Conservation (phyloP, 805 yeast genomes). For the Hagleromyces aurorensis region DNA sequence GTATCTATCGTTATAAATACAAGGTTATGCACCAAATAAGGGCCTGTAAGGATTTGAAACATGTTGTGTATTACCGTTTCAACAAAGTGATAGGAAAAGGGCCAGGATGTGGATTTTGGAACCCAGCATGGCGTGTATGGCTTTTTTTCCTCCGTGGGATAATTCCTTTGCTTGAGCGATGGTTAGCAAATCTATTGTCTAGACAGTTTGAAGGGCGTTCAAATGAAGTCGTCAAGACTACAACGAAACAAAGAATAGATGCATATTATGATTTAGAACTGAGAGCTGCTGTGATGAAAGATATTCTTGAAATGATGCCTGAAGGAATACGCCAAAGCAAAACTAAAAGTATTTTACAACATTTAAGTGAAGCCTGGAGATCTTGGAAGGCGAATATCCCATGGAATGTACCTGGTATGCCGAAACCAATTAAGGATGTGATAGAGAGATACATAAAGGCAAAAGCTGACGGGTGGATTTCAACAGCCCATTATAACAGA, state of each 20-base stretch:
- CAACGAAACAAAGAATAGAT: constrained; percentile 92
- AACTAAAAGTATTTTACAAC: constrained; percentile 82
- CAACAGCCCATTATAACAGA: constrained; percentile 87
- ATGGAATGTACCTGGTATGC: constrained; percentile 96
- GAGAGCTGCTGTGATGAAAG: constrained; percentile 91
- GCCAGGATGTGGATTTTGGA: constrained; percentile 99
- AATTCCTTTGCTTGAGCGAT: constrained; percentile 84
- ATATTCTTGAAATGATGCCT: constrained; percentile 94
- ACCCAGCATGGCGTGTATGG: constrained; percentile 98
- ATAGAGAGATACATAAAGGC: constrained; percentile 87
- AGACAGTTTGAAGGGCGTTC: constrained; percentile 96
- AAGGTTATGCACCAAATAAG: constrained; percentile 97
- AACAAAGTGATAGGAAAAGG: constrained; percentile 89
- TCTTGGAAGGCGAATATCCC: constrained; percentile 99
- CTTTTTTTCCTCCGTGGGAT: constrained; percentile 83
- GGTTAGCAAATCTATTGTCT: constrained; percentile 86
- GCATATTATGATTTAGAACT: constrained; percentile 90
- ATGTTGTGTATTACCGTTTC: constrained; percentile 78
- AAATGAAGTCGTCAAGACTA: constrained; percentile 85
- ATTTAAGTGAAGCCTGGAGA: constrained; percentile 96
- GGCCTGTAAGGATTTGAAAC: constrained; percentile 92
- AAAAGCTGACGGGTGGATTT: constrained; percentile 94
- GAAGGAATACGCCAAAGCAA: constrained; percentile 85
- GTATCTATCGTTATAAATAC: constrained; percentile 93
- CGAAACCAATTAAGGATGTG: constrained; percentile 79